Evolutionary conservation across 345 rosid species (phyloP).

Genomic region (Mangifera indica): DNA sequence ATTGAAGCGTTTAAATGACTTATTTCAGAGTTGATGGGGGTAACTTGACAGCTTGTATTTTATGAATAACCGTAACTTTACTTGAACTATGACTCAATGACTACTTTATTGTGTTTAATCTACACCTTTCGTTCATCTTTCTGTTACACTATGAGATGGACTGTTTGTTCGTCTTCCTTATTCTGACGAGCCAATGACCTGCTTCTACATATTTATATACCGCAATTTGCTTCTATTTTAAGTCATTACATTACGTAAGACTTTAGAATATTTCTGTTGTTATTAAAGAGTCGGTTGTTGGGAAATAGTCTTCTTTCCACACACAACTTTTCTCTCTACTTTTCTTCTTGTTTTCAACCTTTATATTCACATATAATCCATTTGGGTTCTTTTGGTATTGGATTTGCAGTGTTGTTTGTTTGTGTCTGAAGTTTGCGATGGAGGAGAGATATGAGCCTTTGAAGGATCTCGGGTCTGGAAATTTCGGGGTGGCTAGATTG

Average conservation of each 20-base stretch:
- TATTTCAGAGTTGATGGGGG: too few relatives aligned
- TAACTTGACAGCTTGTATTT: too few relatives aligned
- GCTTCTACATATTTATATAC: too few relatives aligned
- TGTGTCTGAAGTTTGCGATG: conserved; percentile 35
- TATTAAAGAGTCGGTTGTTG: neutral
- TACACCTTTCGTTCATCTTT: too few relatives aligned
- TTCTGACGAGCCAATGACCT: too few relatives aligned
- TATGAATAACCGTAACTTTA: too few relatives aligned
- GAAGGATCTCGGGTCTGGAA: conserved; percentile 83
- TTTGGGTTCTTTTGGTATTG: neutral
- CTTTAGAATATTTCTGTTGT: too few relatives aligned
- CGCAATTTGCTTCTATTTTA: neutral
- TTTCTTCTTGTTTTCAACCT: neutral
- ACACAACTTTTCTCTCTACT: neutral
- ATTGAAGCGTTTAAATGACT: too few relatives aligned
- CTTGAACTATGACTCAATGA: too few relatives aligned
- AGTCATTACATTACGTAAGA: neutral
- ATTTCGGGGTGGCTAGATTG: conserved; percentile 87
- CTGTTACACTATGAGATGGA: too few relatives aligned
- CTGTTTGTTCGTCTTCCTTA: too few relatives aligned
- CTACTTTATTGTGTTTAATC: too few relatives aligned
- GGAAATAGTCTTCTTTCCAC: neutral
- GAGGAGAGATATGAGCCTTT: conserved; percentile 74
- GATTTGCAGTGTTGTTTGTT: neutral
- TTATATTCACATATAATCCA: neutral